Evolutionary conservation across 176 grass and related monocot genomes (phyloP).

Genomic region (Aegilops umbellulata): DNA sequence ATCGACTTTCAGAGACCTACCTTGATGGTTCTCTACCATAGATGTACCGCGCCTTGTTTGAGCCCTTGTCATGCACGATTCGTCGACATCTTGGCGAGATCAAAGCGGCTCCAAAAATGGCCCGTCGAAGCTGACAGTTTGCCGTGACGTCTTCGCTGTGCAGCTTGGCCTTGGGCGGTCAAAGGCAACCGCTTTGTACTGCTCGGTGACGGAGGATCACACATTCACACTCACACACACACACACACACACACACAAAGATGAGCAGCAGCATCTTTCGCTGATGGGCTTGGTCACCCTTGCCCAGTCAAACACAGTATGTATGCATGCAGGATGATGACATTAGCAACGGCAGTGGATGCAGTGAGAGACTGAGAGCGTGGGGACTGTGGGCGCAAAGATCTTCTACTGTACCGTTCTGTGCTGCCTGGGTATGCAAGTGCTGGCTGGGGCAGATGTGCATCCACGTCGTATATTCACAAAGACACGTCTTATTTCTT

Average conservation of each 20-base stretch:
- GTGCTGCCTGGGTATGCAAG: not conserved
- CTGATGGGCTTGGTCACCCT: constrained; percentile 17
- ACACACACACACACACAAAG: not conserved
- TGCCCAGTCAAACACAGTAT: constrained; percentile 26
- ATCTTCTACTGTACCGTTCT: not conserved
- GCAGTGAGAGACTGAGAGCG: no score
- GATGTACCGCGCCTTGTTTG: not conserved
- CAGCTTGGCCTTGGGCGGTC: constrained; percentile 16
- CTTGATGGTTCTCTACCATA: no score
- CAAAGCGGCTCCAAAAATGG: not conserved
- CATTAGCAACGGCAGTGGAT: constrained; percentile 12
- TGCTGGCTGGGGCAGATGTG: not conserved
- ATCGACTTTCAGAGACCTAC: no score
- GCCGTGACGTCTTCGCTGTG: not conserved
- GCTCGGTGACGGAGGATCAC: not conserved
- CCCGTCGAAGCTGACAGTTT: not conserved
- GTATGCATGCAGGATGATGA: constrained; percentile 28
- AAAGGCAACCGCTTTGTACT: constrained; percentile 7
- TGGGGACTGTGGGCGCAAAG: not conserved
- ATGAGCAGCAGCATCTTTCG: not conserved
- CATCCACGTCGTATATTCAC: not conserved
- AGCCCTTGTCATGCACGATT: not conserved
- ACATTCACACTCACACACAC: not conserved
- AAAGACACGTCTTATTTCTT: no score
- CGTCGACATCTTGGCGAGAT: not conserved